Percentiles rank a stretch among this genome's conserved stretches.
These are phyloP conservation scores for Nidularia pulvinata DNA, from an alignment of 768 basidiomycete genomes.

Conservation along the genomic window DNA sequence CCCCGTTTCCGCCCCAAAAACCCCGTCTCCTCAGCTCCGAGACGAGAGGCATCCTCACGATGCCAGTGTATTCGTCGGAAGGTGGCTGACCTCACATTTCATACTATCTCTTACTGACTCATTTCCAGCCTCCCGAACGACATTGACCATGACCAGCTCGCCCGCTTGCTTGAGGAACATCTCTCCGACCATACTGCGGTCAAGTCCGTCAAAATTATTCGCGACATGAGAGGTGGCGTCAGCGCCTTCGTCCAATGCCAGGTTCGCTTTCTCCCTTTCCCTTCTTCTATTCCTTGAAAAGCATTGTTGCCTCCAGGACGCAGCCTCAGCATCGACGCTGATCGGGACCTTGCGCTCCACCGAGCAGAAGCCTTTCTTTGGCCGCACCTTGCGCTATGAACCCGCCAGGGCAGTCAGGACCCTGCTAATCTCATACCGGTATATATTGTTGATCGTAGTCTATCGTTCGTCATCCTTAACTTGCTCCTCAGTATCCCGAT, in stretches of 20 bases:
- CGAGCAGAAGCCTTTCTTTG: conserved; percentile 64
- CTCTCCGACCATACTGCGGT: conserved; percentile 66
- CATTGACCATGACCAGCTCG: conserved; percentile 64
- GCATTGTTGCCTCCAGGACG: conserved; percentile 51
- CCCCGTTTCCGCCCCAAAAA: conserved; percentile 8
- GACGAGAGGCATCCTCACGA: conserved; percentile 64
- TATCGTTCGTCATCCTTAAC: background rate
- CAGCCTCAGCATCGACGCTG: conserved; percentile 53
- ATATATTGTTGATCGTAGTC: conserved; percentile 6
- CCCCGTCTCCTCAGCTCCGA: conserved; percentile 19
- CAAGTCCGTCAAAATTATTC: conserved; percentile 70
- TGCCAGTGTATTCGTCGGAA: conserved; percentile 84
- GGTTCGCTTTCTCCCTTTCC: conserved; percentile 32
- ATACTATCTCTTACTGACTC: conserved; percentile 5
- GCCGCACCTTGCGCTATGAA: conserved; percentile 75
- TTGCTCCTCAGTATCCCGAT: background rate
- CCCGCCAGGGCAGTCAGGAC: conserved; percentile 76
- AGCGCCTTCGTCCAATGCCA: conserved; percentile 90
- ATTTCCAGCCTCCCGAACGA: conserved; percentile 62
- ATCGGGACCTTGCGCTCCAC: conserved; percentile 58
- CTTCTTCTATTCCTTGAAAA: conserved; percentile 4
- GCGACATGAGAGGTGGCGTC: conserved; percentile 74
- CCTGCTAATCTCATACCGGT: conserved; percentile 78
- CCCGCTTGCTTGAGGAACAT: conserved; percentile 60
- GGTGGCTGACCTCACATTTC: conserved; percentile 33